Conservation (phyloP, 2,329 filamentous ascomycete species). For the Sclerotinia subarctica region DNA sequence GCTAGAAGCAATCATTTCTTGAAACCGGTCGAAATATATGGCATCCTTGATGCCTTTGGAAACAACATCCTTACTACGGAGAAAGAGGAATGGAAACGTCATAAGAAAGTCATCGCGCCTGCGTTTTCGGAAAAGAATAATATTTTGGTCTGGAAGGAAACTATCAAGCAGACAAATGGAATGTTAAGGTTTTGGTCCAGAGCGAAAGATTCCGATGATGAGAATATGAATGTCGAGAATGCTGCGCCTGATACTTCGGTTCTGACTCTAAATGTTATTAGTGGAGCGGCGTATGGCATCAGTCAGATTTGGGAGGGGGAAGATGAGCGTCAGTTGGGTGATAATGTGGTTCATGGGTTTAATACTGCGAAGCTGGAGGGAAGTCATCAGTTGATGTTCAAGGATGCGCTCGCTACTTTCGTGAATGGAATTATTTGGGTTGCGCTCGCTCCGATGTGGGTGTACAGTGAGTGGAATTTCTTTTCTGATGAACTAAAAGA, state of each 20-base stretch:
- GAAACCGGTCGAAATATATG: constrained; percentile 60
- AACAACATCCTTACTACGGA: constrained; percentile 70
- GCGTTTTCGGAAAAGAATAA: constrained; percentile 77
- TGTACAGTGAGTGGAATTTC: not conserved
- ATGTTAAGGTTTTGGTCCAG: constrained; percentile 48
- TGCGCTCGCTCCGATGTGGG: not conserved
- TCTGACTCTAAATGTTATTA: constrained; percentile 56
- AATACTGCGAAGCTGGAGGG: constrained; percentile 38
- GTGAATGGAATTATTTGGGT: not conserved
- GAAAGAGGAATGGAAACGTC: constrained; percentile 65
- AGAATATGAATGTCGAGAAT: constrained; percentile 50
- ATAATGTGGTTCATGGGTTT: constrained; percentile 20
- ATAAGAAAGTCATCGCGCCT: constrained; percentile 68
- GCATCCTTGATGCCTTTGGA: constrained; percentile 62
- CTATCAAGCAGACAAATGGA: constrained; percentile 58
- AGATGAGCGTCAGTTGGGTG: constrained; percentile 44
- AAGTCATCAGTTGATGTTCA: not conserved
- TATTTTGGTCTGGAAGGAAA: constrained; percentile 60
- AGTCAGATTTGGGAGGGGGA: constrained; percentile 57
- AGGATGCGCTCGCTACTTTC: not conserved
- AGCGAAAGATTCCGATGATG: constrained; percentile 49
- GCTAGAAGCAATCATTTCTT: constrained; percentile 67
- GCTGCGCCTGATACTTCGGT: constrained; percentile 64
- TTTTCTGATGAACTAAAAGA: not conserved
- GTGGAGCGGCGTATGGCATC: constrained; percentile 69